These are phyloP conservation scores for Chytridiales sp. DNA, from an alignment of 371 early-diverging fungal genomes.

Conservation along the genomic window DNA sequence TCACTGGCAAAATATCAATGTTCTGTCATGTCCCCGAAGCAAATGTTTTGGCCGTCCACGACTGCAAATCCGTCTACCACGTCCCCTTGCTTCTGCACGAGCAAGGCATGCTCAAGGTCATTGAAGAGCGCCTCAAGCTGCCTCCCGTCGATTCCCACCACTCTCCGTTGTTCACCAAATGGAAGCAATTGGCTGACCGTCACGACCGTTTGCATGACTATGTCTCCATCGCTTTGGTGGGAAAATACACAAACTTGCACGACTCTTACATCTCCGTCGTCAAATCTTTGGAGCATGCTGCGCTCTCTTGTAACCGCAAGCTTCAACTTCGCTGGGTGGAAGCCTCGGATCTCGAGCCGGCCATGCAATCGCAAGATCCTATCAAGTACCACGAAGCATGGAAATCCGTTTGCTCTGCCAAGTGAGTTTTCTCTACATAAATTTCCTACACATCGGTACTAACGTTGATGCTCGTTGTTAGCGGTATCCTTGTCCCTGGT, in stretches of 20 bases:
- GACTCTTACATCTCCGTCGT: constrained; percentile 97
- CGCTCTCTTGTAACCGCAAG: constrained; percentile 79
- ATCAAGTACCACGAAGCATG: constrained; percentile 93
- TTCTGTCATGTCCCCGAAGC: constrained; percentile 95
- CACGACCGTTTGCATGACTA: constrained; percentile 78
- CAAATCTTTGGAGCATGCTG: constrained; percentile 94
- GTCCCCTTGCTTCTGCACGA: constrained; percentile 89
- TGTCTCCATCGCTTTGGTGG: constrained; percentile 94
- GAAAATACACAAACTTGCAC: constrained; percentile 93
- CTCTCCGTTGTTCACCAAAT: constrained; percentile 51
- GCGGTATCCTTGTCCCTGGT: constrained; percentile 98
- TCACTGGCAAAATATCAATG: constrained; percentile 94
- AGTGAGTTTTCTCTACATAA: constrained; percentile 18
- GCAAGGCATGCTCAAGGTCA: constrained; percentile 80
- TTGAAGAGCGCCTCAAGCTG: constrained; percentile 80
- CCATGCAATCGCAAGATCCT: constrained; percentile 69
- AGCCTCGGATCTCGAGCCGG: constrained; percentile 84
- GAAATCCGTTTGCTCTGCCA: constrained; percentile 79
- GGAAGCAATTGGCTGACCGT: constrained; percentile 77
- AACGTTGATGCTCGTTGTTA: constrained; percentile 38
- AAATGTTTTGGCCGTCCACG: constrained; percentile 91
- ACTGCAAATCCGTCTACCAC: constrained; percentile 94
- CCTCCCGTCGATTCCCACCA: constrained; percentile 29
- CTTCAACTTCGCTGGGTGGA: constrained; percentile 92
- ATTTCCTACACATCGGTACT: not conserved